phyloP scores from a whole-genome alignment of 2,329 filamentous ascomycete species.

The Trichophaea hybrida region DNA sequence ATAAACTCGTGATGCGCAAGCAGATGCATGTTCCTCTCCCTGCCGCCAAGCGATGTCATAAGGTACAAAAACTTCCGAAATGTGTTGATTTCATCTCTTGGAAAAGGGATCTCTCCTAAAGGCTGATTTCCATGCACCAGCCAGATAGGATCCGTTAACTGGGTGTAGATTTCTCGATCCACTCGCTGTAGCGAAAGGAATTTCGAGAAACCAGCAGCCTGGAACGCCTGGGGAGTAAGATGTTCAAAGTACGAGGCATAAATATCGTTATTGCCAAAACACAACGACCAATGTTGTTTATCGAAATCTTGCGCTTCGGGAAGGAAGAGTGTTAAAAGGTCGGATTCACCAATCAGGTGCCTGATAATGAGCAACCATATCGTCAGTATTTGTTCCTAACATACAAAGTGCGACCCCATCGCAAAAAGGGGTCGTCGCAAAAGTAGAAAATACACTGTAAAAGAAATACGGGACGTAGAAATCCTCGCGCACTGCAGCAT shows the following conservation, averaged over 20 bases:
- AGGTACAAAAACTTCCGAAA: conserved; percentile 27
- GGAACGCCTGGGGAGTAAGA: conserved; percentile 24
- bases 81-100: conserved; percentile 25
- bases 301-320: conserved; percentile 25
- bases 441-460: conserved; percentile 9
- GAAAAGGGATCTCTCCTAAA: conserved; percentile 14
- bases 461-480: conserved; percentile 8
- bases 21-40: conserved; percentile 27
- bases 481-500: conserved; percentile 3
- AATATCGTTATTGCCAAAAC: conserved; percentile 26
- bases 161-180: conserved; percentile 25
- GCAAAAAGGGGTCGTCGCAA: background rate
- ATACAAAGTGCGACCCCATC: background rate
- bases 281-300: conserved; percentile 27
- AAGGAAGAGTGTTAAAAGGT: conserved; percentile 27
- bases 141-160: conserved; percentile 24
- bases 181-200: conserved; percentile 26
- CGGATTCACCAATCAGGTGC: conserved; percentile 19
- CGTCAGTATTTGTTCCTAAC: conserved; percentile 2
- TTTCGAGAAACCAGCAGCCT: conserved; percentile 25
- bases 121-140: conserved; percentile 21
- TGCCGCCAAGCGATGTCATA: conserved; percentile 25
- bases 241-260: conserved; percentile 28
- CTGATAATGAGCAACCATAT: background rate
- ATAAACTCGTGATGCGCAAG: conserved; percentile 24